Evolutionary conservation across 148 eudicot genomes (phyloP).

Genomic region (Rhododendron kiyosumense): DNA sequence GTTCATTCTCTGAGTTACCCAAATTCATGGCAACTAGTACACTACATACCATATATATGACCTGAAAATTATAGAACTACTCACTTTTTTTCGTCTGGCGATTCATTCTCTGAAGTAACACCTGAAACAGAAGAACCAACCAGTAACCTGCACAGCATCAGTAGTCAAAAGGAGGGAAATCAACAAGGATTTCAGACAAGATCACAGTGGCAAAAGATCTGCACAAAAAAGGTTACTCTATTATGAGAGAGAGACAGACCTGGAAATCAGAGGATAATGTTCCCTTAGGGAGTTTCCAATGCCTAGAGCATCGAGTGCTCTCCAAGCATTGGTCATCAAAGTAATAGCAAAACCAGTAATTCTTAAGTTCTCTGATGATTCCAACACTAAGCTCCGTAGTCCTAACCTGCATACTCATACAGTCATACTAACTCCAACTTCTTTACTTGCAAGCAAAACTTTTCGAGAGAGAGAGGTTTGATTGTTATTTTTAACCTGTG

Average conservation of each 20-base stretch:
- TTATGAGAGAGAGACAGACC: constrained; percentile 14
- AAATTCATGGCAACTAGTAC: too few relatives aligned
- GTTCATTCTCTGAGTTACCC: too few relatives aligned
- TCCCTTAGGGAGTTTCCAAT: constrained; percentile 27
- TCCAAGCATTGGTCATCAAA: constrained; percentile 51
- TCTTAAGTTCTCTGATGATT: constrained; percentile 42
- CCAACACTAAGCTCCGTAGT: constrained; percentile 42
- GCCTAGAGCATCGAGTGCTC: constrained; percentile 42
- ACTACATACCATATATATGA: background rate
- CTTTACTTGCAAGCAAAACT: background rate
- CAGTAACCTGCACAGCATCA: background rate
- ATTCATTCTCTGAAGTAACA: background rate
- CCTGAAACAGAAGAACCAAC: background rate
- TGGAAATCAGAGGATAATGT: constrained; percentile 13
- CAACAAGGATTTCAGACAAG: background rate
- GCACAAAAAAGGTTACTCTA: background rate
- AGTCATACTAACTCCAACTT: constrained; percentile 11
- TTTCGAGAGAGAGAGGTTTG: background rate
- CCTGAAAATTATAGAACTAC: background rate
- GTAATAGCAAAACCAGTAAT: constrained; percentile 38
- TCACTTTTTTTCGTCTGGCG: background rate
- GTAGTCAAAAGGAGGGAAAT: background rate
- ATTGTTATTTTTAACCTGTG: constrained; percentile 22
- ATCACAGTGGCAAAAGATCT: background rate
- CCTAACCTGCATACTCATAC: background rate